Conservation (phyloP, 1,139 yeast species). For the Saccharomycopsis hybrid region DNA sequence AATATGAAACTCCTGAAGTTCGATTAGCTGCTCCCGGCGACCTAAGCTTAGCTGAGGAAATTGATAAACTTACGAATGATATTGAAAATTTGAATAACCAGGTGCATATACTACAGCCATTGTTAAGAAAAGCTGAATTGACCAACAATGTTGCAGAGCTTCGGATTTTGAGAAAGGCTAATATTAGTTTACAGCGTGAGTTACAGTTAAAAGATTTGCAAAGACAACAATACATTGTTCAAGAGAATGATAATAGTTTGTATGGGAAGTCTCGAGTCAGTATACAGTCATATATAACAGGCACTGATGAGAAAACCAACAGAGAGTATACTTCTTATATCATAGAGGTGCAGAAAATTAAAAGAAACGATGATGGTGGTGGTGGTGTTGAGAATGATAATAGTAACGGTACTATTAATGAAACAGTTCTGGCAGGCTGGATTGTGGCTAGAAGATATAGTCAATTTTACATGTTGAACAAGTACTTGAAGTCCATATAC, state of each 20-base stretch:
- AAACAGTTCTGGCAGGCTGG: conserved; percentile 69
- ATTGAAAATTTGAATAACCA: conserved; percentile 62
- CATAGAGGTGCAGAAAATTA: conserved; percentile 63
- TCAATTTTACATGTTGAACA: conserved; percentile 71
- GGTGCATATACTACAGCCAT: conserved; percentile 53
- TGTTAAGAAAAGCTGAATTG: conserved; percentile 72
- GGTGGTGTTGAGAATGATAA: too few relatives aligned
- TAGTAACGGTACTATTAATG: too few relatives aligned
- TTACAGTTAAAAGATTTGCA: conserved; percentile 65
- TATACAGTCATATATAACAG: conserved; percentile 62
- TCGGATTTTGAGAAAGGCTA: conserved; percentile 61
- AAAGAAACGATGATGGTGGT: conserved; percentile 32
- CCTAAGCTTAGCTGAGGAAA: conserved; percentile 60
- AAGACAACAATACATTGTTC: conserved; percentile 75
- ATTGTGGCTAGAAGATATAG: conserved; percentile 81
- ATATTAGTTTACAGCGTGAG: conserved; percentile 59
- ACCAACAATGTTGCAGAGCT: conserved; percentile 69
- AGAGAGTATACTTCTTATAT: conserved; percentile 63
- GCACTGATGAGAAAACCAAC: conserved; percentile 35
- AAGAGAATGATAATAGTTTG: conserved; percentile 74
- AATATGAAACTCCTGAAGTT: conserved; percentile 23
- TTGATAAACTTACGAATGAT: conserved; percentile 47
- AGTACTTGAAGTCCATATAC: conserved; percentile 51
- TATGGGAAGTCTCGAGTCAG: conserved; percentile 61
- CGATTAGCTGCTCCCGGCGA: conserved; percentile 64